These are phyloP conservation scores for Simmondsia chinensis DNA, from an alignment of 148 eudicot species.

Conservation along the genomic window DNA sequence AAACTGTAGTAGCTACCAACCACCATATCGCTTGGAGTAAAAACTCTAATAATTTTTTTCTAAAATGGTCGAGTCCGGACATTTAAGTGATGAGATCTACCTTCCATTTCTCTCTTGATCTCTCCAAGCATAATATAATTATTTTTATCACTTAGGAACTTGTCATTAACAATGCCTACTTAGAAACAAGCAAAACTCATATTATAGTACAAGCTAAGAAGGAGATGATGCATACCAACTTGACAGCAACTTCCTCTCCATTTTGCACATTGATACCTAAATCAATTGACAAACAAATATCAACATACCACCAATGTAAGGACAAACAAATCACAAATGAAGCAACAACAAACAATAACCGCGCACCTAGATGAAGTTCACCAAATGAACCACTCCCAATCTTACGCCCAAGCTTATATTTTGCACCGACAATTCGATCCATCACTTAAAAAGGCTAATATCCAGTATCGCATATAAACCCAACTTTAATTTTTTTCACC, in stretches of 20 bases:
- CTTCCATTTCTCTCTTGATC: too few species aligned
- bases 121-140: too few species aligned
- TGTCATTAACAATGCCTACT: too few species aligned
- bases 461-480: not conserved
- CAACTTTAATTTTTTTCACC: too few species aligned
- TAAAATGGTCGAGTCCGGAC: too few species aligned
- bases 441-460: constrained; percentile 5
- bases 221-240: constrained; percentile 27
- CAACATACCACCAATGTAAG: not conserved
- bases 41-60: too few species aligned
- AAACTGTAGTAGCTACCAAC: too few species aligned
- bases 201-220: not conserved
- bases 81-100: too few species aligned
- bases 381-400: constrained; percentile 68
- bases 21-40: too few species aligned
- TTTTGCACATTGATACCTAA: constrained; percentile 33
- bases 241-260: constrained; percentile 46
- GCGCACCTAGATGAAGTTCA: constrained; percentile 42
- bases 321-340: not conserved
- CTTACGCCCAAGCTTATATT: constrained; percentile 37
- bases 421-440: constrained; percentile 44
- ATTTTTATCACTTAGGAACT: too few species aligned
- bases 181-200: too few species aligned
- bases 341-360: not conserved
- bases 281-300: constrained; percentile 6